Evolutionary conservation across 1,284 basidiomycete species (phyloP).

Genomic region (Malassezia brasiliensis): DNA sequence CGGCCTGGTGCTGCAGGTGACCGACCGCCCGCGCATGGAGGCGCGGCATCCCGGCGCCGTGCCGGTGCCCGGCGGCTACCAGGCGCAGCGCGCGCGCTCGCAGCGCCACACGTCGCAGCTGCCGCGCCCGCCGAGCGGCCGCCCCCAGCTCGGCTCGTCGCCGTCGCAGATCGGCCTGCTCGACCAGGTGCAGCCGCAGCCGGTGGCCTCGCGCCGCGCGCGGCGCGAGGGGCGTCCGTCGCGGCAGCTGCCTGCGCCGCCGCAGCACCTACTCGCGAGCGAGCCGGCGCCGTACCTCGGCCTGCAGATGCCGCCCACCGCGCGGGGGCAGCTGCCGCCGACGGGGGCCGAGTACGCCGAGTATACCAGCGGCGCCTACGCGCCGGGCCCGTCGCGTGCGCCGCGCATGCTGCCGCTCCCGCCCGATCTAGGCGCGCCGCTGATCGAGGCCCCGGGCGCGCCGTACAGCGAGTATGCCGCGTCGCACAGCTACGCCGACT

Average conservation of each 20-base stretch:
- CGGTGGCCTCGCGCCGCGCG: background rate
- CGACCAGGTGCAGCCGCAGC: constrained; percentile 4
- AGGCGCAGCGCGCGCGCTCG: background rate
- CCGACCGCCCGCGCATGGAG: constrained; percentile 9
- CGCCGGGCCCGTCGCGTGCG: background rate
- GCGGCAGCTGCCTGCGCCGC: background rate
- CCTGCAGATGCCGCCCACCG: background rate
- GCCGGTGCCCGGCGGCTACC: background rate
- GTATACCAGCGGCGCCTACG: background rate
- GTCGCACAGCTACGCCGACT: background rate
- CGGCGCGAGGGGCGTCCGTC: background rate
- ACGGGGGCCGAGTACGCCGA: background rate
- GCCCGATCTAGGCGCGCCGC: background rate
- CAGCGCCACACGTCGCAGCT: constrained; percentile 1
- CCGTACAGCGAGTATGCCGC: background rate
- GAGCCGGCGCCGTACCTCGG: background rate
- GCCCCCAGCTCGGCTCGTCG: background rate
- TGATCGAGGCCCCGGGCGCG: background rate
- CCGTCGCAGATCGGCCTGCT: constrained; percentile 4
- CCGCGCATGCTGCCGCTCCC: background rate
- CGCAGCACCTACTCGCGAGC: background rate
- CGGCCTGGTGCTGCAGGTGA: constrained; percentile 2
- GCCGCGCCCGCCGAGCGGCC: background rate
- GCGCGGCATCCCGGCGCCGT: constrained; percentile 1
- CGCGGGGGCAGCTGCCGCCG: background rate